These are phyloP conservation scores for Myriangium duriaei DNA, from an alignment of 2,329 filamentous ascomycete genomes.

Conservation along the genomic window DNA sequence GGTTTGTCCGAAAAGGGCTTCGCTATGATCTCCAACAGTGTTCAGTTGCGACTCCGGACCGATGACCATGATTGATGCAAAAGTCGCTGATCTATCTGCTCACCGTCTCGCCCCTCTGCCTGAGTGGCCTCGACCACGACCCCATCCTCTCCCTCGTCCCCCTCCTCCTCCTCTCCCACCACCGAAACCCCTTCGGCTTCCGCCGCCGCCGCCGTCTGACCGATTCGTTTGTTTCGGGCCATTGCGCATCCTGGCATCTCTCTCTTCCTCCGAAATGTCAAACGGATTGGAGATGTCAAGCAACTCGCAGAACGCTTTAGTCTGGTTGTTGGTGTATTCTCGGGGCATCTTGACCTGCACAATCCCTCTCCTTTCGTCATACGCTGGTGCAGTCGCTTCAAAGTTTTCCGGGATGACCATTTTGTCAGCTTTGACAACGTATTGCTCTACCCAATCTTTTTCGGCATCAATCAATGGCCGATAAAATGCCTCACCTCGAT, in stretches of 20 bases:
- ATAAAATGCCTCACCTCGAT: constrained; percentile 61
- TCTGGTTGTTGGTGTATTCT: constrained; percentile 84
- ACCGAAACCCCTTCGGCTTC: constrained; percentile 13
- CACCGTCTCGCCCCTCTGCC: constrained; percentile 15
- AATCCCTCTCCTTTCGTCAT: constrained; percentile 46
- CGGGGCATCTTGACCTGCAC: constrained; percentile 50
- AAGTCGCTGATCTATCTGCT: constrained; percentile 2
- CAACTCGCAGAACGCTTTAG: constrained; percentile 64
- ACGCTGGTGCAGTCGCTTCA: constrained; percentile 57
- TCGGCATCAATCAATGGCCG: constrained; percentile 54
- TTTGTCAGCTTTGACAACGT: constrained; percentile 51
- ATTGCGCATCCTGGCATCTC: constrained; percentile 42
- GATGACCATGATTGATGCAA: no score
- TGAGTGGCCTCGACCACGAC: constrained; percentile 11
- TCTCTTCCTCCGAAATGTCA: constrained; percentile 60
- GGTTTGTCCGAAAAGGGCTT: no score
- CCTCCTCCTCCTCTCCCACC: constrained; percentile 16
- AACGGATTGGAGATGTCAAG: constrained; percentile 67
- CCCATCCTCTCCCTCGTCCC: constrained; percentile 15
- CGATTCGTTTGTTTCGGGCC: constrained; percentile 41
- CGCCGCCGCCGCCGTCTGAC: constrained; percentile 13
- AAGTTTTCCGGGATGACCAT: constrained; percentile 71
- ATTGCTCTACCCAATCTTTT: constrained; percentile 65
- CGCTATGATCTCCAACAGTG: no score
- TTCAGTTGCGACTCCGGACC: no score